These are phyloP conservation scores for Pneumocystis sp. DNA, from an alignment of 1,139 yeast species.

Conservation along the genomic window DNA sequence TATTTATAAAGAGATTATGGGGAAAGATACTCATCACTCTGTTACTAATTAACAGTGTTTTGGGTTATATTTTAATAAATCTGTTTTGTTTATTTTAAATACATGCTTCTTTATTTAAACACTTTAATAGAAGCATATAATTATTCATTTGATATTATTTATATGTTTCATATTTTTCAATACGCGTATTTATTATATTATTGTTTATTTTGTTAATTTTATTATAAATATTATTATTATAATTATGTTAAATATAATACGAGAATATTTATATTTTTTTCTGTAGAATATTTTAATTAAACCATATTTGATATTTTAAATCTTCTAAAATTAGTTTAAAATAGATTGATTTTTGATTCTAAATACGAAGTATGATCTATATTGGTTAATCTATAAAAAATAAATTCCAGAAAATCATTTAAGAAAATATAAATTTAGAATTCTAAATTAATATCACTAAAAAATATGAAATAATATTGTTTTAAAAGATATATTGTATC, in stretches of 20 bases:
- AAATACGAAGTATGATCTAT: neutral
- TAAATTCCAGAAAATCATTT: neutral
- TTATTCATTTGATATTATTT: too few species aligned
- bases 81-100: neutral
- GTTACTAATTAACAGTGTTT: neutral
- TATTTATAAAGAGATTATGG: conserved; percentile 11
- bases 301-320: too few species aligned
- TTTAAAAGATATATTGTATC: neutral
- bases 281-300: neutral
- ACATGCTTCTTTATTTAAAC: neutral
- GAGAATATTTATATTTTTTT: neutral
- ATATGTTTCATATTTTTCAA: neutral
- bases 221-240: too few species aligned
- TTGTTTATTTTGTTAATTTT: too few species aligned
- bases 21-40: neutral
- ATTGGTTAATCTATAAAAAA: neutral
- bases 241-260: too few species aligned
- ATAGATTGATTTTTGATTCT: neutral
- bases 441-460: neutral
- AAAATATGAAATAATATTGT: neutral
- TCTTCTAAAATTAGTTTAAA: too few species aligned
- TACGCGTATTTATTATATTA: too few species aligned
- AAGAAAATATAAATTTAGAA: neutral
- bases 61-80: neutral
- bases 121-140: neutral